phyloP scores from a whole-genome alignment of 495 filamentous ascomycete genomes.

The Pseudomonodictys pantanalensis region DNA sequence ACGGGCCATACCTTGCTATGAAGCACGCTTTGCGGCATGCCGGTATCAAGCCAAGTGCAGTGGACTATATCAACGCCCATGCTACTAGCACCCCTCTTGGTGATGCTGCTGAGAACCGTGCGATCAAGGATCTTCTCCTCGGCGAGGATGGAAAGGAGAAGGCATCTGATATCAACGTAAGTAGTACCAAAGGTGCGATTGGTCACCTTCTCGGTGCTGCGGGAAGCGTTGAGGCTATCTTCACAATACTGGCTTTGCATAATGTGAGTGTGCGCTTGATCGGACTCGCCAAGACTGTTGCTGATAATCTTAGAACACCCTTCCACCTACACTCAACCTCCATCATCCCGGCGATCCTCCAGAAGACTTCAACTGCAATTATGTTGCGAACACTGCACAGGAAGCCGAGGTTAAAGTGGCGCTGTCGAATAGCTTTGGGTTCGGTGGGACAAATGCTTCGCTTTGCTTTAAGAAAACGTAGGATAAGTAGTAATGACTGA shows the following conservation, averaged over 20 bases:
- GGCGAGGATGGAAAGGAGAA: conserved; percentile 62
- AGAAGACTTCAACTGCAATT: conserved; percentile 78
- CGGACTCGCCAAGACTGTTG: conserved; percentile 13
- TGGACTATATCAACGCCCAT: conserved; percentile 96
- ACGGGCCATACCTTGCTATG: conserved; percentile 82
- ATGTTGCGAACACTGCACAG: conserved; percentile 71
- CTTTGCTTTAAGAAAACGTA: conserved; percentile 67
- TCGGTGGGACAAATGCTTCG: conserved; percentile 93
- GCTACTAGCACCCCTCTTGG: conserved; percentile 84
- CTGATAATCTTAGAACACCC: conserved; percentile 55
- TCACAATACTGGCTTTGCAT: conserved; percentile 72
- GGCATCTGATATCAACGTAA: conserved; percentile 72
- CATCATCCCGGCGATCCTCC: conserved; percentile 52
- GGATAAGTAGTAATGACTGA: background rate
- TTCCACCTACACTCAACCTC: conserved; percentile 89
- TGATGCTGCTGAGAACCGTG: conserved; percentile 81
- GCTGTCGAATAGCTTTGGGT: conserved; percentile 94
- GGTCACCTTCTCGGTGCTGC: conserved; percentile 91
- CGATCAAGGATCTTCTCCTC: conserved; percentile 75
- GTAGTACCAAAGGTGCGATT: conserved; percentile 89
- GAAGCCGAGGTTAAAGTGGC: conserved; percentile 67
- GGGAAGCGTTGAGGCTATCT: conserved; percentile 83
- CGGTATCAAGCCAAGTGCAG: conserved; percentile 58
- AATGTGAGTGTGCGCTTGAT: conserved; percentile 56
- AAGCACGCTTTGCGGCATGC: conserved; percentile 75